These are phyloP conservation scores for Glycine latifolia DNA, from an alignment of 306 rosid genomes.

Conservation along the genomic window DNA sequence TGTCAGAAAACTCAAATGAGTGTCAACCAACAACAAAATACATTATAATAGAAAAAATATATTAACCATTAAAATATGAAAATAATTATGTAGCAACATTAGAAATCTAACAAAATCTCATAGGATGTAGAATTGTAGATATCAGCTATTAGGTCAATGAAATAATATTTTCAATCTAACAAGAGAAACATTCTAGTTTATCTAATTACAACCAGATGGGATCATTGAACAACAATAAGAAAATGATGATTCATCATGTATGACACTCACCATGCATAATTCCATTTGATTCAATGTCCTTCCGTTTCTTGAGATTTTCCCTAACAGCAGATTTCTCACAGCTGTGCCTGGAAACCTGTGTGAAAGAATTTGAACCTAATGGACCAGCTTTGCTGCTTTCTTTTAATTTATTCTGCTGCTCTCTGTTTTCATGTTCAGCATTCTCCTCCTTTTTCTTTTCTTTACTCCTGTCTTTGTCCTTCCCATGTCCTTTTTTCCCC, in stretches of 20 bases:
- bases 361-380: slow-evolving; percentile 46
- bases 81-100: slow-evolving; percentile 15
- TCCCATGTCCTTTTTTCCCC: slow-evolving; percentile 74
- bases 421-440: slow-evolving; percentile 45
- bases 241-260: slow-evolving; percentile 34
- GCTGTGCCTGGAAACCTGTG: slow-evolving; percentile 55
- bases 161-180: slow-evolving; percentile 34
- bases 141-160: slow-evolving; percentile 21
- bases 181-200: slow-evolving; percentile 26
- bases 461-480: slow-evolving; percentile 70
- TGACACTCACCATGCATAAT: slow-evolving; percentile 75
- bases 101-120: slow-evolving; percentile 26
- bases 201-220: slow-evolving; percentile 34
- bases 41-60: slow-evolving; percentile 9
- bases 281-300: slow-evolving; percentile 73
- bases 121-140: neutral
- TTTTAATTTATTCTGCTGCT: slow-evolving; percentile 56
- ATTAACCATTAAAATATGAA: neutral
- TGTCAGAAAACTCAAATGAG: slow-evolving; percentile 58
- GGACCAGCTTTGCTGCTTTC: slow-evolving; percentile 54
- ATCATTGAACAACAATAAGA: slow-evolving; percentile 35
- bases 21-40: slow-evolving; percentile 46
- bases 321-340: slow-evolving; percentile 51
- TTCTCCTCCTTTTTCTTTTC: slow-evolving; percentile 67
- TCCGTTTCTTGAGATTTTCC: slow-evolving; percentile 77